A percentile compares a stretch with the other conserved stretches of the same genome.
phyloP scores from a whole-genome alignment of 257 asterid species.

The Solanum piurae region DNA sequence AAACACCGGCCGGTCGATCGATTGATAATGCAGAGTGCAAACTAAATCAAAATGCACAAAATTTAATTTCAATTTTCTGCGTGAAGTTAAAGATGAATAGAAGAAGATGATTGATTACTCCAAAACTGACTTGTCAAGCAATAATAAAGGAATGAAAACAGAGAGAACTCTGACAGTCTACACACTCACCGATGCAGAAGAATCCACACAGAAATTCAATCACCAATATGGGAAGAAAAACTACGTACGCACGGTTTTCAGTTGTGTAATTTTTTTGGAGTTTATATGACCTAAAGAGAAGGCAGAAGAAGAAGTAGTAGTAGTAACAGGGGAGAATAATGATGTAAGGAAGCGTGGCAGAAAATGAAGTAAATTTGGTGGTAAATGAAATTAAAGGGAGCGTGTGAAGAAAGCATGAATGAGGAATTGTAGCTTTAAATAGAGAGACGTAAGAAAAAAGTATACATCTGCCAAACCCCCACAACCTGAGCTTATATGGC shows the following conservation, averaged over 20 bases:
- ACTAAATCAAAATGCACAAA: background rate
- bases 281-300: background rate
- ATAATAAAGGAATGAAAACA: conserved; percentile 3
- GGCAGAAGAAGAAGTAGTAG: background rate
- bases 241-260: background rate
- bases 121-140: background rate
- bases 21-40: background rate
- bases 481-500: background rate
- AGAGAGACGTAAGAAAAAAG: conserved; percentile 8
- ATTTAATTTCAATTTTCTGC: background rate
- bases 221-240: background rate
- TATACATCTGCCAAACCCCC: conserved; percentile 39
- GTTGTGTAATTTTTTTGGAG: background rate
- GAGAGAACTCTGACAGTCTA: background rate
- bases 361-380: background rate
- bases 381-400: background rate
- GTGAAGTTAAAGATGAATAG: background rate
- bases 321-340: background rate
- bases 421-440: background rate
- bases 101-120: background rate
- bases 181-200: conserved; percentile 6
- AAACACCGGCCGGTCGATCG: background rate
- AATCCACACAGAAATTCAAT: conserved; percentile 9
- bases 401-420: background rate
- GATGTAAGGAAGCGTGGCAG: background rate